phyloP scores from a whole-genome alignment of 2,329 filamentous ascomycete species.

The Fusarium sp. region DNA sequence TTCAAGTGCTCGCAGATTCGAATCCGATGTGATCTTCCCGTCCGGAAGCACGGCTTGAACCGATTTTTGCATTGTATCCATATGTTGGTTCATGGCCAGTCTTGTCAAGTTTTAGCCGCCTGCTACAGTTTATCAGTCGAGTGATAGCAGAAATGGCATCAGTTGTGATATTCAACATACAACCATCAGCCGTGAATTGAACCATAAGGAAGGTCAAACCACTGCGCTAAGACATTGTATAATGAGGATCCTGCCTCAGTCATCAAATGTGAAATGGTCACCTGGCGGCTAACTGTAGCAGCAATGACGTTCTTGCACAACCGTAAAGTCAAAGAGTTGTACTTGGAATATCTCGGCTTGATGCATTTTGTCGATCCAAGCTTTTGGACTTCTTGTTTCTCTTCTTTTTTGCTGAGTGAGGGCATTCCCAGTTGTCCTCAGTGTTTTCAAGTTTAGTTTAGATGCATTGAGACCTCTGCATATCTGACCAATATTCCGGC shows the following conservation, averaged over 20 bases:
- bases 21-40: slow-evolving; percentile 20
- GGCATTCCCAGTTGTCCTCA: slow-evolving; percentile 21
- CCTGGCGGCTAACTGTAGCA: slow-evolving; percentile 1
- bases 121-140: slow-evolving; percentile 30
- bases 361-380: not conserved
- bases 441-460: not conserved
- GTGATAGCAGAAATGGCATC: slow-evolving; percentile 26
- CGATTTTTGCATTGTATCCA: not conserved
- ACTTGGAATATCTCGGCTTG: not conserved
- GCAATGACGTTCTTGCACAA: not conserved
- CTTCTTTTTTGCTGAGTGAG: slow-evolving; percentile 2
- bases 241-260: not conserved
- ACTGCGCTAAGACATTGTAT: not conserved
- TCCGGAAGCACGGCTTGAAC: slow-evolving; percentile 1
- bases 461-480: not conserved
- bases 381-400: not conserved
- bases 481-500: not conserved
- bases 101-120: slow-evolving; percentile 34
- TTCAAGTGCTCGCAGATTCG: slow-evolving; percentile 31
- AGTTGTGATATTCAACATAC: slow-evolving; percentile 5
- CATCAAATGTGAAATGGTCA: not conserved
- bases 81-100: slow-evolving; percentile 20
- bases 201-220: not conserved
- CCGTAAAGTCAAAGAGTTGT: not conserved
- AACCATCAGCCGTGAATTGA: slow-evolving; percentile 11